phyloP scores from a whole-genome alignment of 768 basidiomycete species.

The Fistulinella prunicolor region DNA sequence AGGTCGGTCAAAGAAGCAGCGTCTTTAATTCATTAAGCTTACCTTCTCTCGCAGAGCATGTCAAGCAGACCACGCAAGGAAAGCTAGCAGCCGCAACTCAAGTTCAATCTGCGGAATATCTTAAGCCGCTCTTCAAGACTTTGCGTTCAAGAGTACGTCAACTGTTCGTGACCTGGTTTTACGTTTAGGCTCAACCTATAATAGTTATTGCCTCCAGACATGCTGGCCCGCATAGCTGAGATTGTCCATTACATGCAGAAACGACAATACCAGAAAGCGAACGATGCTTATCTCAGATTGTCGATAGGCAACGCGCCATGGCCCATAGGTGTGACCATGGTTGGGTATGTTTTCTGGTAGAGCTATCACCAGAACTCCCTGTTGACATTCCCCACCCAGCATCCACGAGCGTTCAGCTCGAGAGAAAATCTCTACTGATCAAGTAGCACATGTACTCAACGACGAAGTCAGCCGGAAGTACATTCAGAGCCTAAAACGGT shows the following conservation, averaged over 20 bases:
- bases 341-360: constrained; percentile 62
- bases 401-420: constrained; percentile 98
- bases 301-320: constrained; percentile 99
- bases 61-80: constrained; percentile 88
- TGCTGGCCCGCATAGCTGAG: constrained; percentile 84
- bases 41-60: constrained; percentile 50
- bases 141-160: constrained; percentile 80
- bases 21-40: not conserved
- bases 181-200: constrained; percentile 8
- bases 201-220: constrained; percentile 77
- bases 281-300: constrained; percentile 94
- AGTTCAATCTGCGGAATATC: constrained; percentile 91
- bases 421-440: constrained; percentile 96
- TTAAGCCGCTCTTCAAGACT: constrained; percentile 94
- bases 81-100: constrained; percentile 94
- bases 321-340: constrained; percentile 99
- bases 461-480: constrained; percentile 99
- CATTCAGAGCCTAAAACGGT: constrained; percentile 96
- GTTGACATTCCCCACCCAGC: constrained; percentile 37
- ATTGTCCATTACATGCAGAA: constrained; percentile 97
- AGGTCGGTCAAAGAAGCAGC: constrained; percentile 47
- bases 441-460: constrained; percentile 97
- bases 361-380: not conserved
- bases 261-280: constrained; percentile 92
- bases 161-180: not conserved